Base-by-base conservation (phyloP, 176 grass and related monocot species). In the Bromus sterilis region DNA sequence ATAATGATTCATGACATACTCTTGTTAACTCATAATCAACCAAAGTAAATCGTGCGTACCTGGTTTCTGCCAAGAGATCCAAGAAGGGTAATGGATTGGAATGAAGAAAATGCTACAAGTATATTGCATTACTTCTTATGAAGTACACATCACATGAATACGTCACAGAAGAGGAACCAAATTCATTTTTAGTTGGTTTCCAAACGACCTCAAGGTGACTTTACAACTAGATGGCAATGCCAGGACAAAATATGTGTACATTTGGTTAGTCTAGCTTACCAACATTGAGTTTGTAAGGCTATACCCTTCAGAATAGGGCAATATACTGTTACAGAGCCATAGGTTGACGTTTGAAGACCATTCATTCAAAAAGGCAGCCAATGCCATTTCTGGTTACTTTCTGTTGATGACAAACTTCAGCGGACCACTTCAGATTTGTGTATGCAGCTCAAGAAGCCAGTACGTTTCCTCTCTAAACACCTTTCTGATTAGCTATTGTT, bases 241-340 rank as follows among this genome's bases (percentile, higher is more conserved):
- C 53, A 62, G 41, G 55, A 77, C 64, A 81, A 82, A 82, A 82
- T 49, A 63, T 80, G 57, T 78, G 36, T 78, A 86, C 81, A 73
- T 21, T 74, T 78, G 16, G 79, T 83, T 56, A 89, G 73, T 66
- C 64, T 73, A 85, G 39, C 28, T 67, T 85, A 46, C 88, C 46
- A 81, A 73, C 29, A 77, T 82, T 56, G 73, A 82, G 31, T 82
- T 80, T 65, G 35, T 28, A 82, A 63, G 58, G 44, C 71, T 85
- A 82, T 60, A 41, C 39, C 81, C 24, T 76, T 26, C 56, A 74
- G 55, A 74, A 5, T 48, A 69, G 21, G 57, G 6, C 13, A 59
- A 78, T 56, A 78, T 48, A 64, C 26, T 44, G 56, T 62, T 81
- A 89, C 64, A 81, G 82, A 56, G 36, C 12, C 74, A 85, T 78